Evolutionary conservation across 176 grass and related monocot genomes (phyloP).

Genomic region (Carex pumila): DNA sequence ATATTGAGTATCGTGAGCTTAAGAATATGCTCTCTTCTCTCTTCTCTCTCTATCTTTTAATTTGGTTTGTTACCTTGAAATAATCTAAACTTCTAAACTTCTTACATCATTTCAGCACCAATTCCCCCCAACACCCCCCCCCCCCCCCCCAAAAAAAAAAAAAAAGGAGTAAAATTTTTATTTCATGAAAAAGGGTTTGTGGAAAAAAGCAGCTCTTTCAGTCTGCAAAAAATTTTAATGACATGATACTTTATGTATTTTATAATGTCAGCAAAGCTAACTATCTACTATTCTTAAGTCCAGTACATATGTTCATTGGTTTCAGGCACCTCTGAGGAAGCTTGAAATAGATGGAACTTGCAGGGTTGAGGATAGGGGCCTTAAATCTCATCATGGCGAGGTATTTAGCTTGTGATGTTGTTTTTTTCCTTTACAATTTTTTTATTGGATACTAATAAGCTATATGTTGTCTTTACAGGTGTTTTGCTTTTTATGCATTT

Average conservation of each 20-base stretch:
- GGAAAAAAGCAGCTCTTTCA: background rate
- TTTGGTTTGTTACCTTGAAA: background rate
- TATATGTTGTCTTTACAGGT: conserved; percentile 44
- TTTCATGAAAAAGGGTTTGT: background rate
- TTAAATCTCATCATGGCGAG: conserved; percentile 93
- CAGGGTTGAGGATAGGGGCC: conserved; percentile 90
- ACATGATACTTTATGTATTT: conserved; percentile 13
- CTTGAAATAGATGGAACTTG: conserved; percentile 86
- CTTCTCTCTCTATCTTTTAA: background rate
- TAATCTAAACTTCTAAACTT: background rate
- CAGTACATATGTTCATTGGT: conserved; percentile 2
- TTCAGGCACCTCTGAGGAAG: conserved; percentile 58
- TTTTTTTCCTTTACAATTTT: background rate
- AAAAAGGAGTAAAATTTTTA: too few species aligned
- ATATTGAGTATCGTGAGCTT: too few species aligned
- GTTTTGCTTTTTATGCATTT: conserved; percentile 84
- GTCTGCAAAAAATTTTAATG: background rate
- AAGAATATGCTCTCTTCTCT: too few species aligned
- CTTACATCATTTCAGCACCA: background rate
- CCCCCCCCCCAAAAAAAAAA: background rate
- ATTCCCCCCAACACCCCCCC: too few species aligned
- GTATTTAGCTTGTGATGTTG: conserved; percentile 35
- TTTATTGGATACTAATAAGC: conserved; percentile 15
- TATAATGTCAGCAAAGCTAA: background rate
- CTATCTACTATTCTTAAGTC: conserved; percentile 13